Conservation (phyloP, 176 grass and related monocot genomes). For the Juncus effusus region DNA sequence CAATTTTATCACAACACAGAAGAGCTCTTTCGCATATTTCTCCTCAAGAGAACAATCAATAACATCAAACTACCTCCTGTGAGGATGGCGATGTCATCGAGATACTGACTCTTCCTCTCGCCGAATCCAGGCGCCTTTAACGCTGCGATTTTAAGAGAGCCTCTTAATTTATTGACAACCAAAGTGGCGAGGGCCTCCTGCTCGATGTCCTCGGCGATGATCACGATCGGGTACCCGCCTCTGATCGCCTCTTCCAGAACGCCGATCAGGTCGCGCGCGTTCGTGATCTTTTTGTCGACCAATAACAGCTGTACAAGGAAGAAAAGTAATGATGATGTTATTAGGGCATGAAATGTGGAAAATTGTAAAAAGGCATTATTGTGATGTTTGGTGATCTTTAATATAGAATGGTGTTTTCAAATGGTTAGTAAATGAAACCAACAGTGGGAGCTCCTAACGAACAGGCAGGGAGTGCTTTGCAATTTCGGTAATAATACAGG, state of each 20-base stretch:
- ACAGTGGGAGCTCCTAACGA: too few species aligned
- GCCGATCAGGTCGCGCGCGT: slow-evolving; percentile 82
- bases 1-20: too few species aligned
- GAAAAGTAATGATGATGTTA: slow-evolving; percentile 16
- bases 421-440: too few species aligned
- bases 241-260: slow-evolving; percentile 93
- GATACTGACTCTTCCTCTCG: slow-evolving; percentile 82
- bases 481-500: too few species aligned
- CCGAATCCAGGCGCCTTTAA: slow-evolving; percentile 98
- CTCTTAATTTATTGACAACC: slow-evolving; percentile 94
- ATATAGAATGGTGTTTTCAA: too few species aligned
- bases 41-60: neutral
- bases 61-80: slow-evolving; percentile 51
- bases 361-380: neutral
- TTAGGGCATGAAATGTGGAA: neutral
- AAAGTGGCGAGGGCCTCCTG: slow-evolving; percentile 95
- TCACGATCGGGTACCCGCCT: slow-evolving; percentile 69
- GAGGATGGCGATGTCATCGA: slow-evolving; percentile 96
- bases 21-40: too few species aligned
- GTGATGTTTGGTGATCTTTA: too few species aligned
- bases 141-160: slow-evolving; percentile 81
- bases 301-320: slow-evolving; percentile 59
- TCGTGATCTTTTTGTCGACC: slow-evolving; percentile 94
- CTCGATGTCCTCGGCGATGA: slow-evolving; percentile 94
- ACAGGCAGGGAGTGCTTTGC: too few species aligned